Base-by-base conservation (phyloP, 768 basidiomycete genomes). In the Hortiboletus campestris region DNA sequence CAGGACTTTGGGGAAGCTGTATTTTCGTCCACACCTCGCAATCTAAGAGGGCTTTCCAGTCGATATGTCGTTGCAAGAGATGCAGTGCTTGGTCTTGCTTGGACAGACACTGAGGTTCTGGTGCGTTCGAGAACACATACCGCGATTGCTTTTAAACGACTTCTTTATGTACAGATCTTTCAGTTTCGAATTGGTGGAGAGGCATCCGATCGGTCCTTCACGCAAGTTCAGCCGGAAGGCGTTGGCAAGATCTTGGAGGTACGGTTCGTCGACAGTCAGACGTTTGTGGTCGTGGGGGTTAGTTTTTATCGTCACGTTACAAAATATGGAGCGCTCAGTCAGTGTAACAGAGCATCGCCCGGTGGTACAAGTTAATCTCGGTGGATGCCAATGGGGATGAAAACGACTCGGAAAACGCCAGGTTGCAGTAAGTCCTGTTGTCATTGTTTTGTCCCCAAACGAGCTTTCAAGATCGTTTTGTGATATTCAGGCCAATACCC, bases 91-190 rank as follows among this genome's bases (percentile, higher is more conserved):
- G 80, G 76, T 1, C 52, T 83, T 20, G 72, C 70, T 14, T 85
- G 84, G 84, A 75, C 80, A 5, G 70, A 76, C 28, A 44, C 70
- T 12, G 74, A 76, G 20, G 49, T 70, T 45, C 17, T 52, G 62
- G 70, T 71, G 29, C 25, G 69, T 59, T 25, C 14, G 19, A 13
- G 36, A 38, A 19, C 31, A 4, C 12, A 1, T 31, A 3, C 1
- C n/a, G 31, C 2, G 14, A 50, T 29, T 11, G 6, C 5, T n/a
- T 10, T 6, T 14, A 11, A 28, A 19, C 65, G 16, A 57, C 17
- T 7, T 8, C 5, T 40, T 39, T 22, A 16, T 13, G 4, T 31
- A 19, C 34, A 69, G 68, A 38, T 65, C 28, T 68, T 66, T 31
- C 63, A 58, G n/a, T 61, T 62, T 51, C 63, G 53, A 38, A 48